A percentile compares a stretch with the other conserved stretches of the same genome.
These are phyloP conservation scores for Marchantia polymorpha DNA, from an alignment of 225 moss, liverwort and hornwort species.

Conservation along the genomic window DNA sequence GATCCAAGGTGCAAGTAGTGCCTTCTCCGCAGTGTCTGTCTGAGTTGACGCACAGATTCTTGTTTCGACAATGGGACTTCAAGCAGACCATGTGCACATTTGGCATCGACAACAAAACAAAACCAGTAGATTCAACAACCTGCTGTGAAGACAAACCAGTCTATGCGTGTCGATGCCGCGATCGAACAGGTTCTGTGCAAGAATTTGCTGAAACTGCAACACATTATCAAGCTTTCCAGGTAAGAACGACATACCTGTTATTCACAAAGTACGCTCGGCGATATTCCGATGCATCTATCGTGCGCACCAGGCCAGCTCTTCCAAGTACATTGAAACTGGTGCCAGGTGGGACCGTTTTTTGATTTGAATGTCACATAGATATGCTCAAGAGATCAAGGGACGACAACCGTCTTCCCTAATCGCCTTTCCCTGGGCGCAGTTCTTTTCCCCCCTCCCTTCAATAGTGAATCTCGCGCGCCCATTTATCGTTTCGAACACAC, in stretches of 20 bases:
- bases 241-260: neutral
- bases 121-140: neutral
- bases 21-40: neutral
- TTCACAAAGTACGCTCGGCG: neutral
- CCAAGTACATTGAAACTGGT: neutral
- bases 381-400: neutral
- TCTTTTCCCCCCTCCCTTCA: neutral
- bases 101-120: slow-evolving; percentile 1
- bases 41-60: neutral
- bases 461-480: neutral
- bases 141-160: neutral
- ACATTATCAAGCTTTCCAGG: neutral
- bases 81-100: neutral
- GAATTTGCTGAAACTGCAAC: neutral
- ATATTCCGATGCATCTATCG: neutral
- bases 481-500: neutral
- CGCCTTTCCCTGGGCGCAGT: neutral
- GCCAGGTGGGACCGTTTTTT: neutral
- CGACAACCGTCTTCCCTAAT: neutral
- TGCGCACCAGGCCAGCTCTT: neutral
- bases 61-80: no score
- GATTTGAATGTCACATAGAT: neutral
- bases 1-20: neutral
- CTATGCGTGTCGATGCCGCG: neutral
- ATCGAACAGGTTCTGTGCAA: neutral